Evolutionary conservation across 129 eudicot species (phyloP).

Genomic region (carrot (Daucus carota)): DNA sequence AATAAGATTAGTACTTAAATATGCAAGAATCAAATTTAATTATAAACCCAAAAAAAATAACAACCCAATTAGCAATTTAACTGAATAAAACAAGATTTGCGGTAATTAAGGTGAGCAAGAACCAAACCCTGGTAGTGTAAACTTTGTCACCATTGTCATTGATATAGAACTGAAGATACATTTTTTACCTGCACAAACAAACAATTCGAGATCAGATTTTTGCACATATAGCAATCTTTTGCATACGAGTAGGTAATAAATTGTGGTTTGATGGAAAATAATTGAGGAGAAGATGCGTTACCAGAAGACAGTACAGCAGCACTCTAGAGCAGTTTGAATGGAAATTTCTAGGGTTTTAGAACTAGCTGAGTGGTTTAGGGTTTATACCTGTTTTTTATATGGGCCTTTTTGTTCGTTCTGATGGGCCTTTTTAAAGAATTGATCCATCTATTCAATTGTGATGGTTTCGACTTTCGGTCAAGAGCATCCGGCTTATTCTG

Average conservation of each 20-base stretch:
- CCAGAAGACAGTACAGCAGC: not conserved
- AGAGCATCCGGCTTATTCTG: no score
- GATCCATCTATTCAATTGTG: no score
- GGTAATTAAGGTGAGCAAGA: not conserved
- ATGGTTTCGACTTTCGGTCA: no score
- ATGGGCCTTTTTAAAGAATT: no score
- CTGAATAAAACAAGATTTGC: not conserved
- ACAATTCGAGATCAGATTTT: not conserved
- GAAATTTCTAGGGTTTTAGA: no score
- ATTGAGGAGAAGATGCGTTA: not conserved
- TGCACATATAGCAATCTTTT: no score
- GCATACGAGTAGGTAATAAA: not conserved
- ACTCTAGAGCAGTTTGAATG: no score
- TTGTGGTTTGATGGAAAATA: not conserved
- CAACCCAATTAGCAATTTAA: not conserved
- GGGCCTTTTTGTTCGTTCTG: no score
- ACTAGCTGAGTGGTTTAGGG: no score
- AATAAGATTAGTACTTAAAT: no score
- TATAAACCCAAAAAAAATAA: not conserved
- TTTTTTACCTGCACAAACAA: conserved; percentile 1
- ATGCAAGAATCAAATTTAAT: not conserved
- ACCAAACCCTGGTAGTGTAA: conserved; percentile 61
- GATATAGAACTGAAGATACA: conserved; percentile 85
- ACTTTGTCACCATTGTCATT: conserved; percentile 94
- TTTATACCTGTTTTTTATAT: no score